phyloP scores from a whole-genome alignment of 2,329 filamentous ascomycete species.

The Phaeosphaeria sp. region DNA sequence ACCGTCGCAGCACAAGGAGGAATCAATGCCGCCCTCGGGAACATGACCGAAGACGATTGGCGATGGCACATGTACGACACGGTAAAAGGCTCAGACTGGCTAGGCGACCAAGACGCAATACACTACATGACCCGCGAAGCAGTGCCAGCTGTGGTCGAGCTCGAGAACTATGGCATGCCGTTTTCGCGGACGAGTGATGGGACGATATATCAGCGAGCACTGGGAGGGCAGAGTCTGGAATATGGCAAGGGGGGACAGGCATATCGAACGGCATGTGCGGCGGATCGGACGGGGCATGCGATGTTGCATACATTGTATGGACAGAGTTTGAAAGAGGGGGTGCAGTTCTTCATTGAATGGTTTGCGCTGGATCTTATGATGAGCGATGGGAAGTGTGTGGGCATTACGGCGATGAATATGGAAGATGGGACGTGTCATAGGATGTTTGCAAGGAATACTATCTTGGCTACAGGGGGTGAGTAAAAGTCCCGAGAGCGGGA shows the following conservation, averaged over 20 bases:
- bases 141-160: constrained; percentile 61
- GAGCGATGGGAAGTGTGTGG: constrained; percentile 56
- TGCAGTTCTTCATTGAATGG: constrained; percentile 60
- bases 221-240: constrained; percentile 56
- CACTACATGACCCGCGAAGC: constrained; percentile 67
- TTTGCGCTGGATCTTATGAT: constrained; percentile 59
- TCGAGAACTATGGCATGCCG: constrained; percentile 63
- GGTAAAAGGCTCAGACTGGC: constrained; percentile 65
- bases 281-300: constrained; percentile 58
- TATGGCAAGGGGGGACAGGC: constrained; percentile 59
- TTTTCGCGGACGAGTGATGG: constrained; percentile 58
- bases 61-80: constrained; percentile 68
- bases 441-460: constrained; percentile 57
- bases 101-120: constrained; percentile 66
- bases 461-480: constrained; percentile 56
- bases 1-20: constrained; percentile 73
- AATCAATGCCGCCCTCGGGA: constrained; percentile 66
- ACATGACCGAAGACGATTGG: constrained; percentile 65
- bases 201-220: constrained; percentile 57
- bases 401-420: constrained; percentile 56
- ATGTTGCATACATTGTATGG: constrained; percentile 60
- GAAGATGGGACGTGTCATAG: constrained; percentile 59
- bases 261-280: constrained; percentile 55
- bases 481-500: no score
- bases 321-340: constrained; percentile 56